Percentiles rank a stretch among this genome's conserved stretches.
Conservation (phyloP, 2,329 filamentous ascomycete species). For the Sarocladium oryzae region DNA sequence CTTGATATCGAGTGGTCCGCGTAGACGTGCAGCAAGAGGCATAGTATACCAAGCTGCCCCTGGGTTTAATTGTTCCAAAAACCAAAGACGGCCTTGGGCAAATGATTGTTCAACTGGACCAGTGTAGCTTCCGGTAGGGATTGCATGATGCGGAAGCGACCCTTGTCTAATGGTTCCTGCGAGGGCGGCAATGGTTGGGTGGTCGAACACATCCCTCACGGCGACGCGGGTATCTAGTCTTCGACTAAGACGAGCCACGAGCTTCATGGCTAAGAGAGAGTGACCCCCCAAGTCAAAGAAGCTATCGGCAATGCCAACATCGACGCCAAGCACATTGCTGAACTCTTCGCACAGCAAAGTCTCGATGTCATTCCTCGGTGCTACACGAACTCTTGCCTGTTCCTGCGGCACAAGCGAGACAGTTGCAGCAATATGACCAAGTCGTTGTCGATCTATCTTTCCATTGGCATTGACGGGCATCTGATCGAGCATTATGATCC, state of each 20-base stretch:
- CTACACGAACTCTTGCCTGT: neutral
- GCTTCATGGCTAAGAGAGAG: neutral
- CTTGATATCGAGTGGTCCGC: constrained; percentile 12
- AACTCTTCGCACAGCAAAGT: constrained; percentile 8
- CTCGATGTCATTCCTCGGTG: constrained; percentile 10
- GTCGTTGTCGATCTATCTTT: constrained; percentile 18
- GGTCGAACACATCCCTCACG: neutral
- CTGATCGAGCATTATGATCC: constrained; percentile 16
- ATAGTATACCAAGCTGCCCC: constrained; percentile 15
- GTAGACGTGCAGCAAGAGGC: constrained; percentile 12
- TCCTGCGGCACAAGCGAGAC: neutral
- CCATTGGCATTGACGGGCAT: constrained; percentile 21
- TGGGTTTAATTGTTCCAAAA: constrained; percentile 16
- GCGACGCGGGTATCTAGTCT: neutral
- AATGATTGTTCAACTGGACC: constrained; percentile 18
- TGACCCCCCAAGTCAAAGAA: constrained; percentile 13
- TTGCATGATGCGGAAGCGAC: neutral
- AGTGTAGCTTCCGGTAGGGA: neutral
- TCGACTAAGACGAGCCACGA: neutral
- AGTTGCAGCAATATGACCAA: constrained; percentile 4
- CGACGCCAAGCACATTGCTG: constrained; percentile 1
- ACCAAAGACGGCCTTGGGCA: constrained; percentile 18
- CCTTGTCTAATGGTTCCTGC: neutral
- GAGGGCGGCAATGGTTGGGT: neutral
- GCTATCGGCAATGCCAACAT: constrained; percentile 12